Percentiles rank a stretch among this genome's conserved stretches.
Evolutionary conservation across 2,329 filamentous ascomycete species (phyloP).

Genomic region (Beauveria sp.): DNA sequence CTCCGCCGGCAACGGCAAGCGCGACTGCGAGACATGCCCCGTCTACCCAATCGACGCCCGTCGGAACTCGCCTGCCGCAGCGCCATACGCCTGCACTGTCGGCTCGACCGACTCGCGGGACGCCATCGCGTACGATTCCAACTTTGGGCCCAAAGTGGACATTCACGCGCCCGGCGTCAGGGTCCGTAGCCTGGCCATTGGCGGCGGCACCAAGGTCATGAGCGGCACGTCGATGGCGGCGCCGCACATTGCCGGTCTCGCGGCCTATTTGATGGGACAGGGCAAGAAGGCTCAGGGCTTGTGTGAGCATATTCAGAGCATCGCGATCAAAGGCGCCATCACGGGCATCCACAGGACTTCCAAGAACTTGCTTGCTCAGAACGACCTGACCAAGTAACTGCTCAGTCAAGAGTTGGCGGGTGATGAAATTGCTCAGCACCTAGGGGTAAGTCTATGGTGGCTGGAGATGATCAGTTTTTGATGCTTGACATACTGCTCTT

Average conservation of each 20-base stretch:
- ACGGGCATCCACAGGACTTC: not conserved
- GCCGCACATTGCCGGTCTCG: slow-evolving; percentile 33
- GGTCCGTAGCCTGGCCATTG: slow-evolving; percentile 35
- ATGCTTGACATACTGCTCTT: too few relatives aligned
- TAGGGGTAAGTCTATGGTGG: too few relatives aligned
- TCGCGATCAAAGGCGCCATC: not conserved
- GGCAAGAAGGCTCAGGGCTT: slow-evolving; percentile 28
- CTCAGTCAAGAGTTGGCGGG: not conserved
- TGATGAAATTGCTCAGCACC: too few relatives aligned
- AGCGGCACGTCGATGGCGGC: slow-evolving; percentile 35
- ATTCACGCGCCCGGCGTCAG: slow-evolving; percentile 34
- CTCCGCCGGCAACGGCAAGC: slow-evolving; percentile 39
- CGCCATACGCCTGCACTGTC: slow-evolving; percentile 39
- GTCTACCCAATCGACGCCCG: slow-evolving; percentile 29
- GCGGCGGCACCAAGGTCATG: slow-evolving; percentile 29
- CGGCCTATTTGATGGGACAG: slow-evolving; percentile 37
- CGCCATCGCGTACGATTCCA: slow-evolving; percentile 36
- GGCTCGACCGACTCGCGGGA: slow-evolving; percentile 34
- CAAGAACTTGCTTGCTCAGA: not conserved
- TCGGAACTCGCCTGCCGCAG: slow-evolving; percentile 37
- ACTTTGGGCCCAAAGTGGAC: slow-evolving; percentile 35
- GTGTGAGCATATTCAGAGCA: slow-evolving; percentile 28
- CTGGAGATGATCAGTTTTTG: too few relatives aligned
- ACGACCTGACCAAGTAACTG: not conserved
- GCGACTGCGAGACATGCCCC: not conserved